Evolutionary conservation across 1,284 basidiomycete species (phyloP), one percentile per base, ranked within the genome.

Genomic region (Lentinus polychrous): DNA sequence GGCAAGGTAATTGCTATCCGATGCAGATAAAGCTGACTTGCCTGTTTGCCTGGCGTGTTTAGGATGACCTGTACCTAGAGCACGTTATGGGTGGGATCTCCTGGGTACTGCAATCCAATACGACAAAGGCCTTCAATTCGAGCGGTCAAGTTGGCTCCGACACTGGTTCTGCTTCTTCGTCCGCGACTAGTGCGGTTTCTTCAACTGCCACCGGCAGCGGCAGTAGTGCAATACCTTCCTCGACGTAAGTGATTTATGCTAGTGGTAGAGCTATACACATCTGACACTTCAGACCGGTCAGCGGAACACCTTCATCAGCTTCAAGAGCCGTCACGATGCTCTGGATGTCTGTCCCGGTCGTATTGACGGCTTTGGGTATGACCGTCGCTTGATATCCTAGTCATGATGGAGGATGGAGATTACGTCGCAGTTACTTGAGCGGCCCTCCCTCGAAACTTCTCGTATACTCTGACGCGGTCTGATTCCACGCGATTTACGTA

Each of bases 41-140:
- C 10, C 27, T 27, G 4, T 27, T 4, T 4, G 4, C 10, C 10
- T 27, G 27, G 27, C 10, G 27, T 40, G 23, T 61, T 53, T 55
- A 82, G 73, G 72, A 89, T 55, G 63, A 76, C 5, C 63, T 76
- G 1, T 91, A 86, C 67, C 62, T 84, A 45, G 69, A 72, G 1
- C 88, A 92, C 66, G 71, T 91, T 33, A 71, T 83, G 55, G 81
- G 78, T n/a, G 87, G 86, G 1, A 75, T 91, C 24, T 73, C 67
- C 3, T 91, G 88, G 88, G 71, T 76, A 1, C 63, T 90, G 22
- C 73, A 79, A 52, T 76, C 78, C 1, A 79, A 78, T 37, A 83
- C 79, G 1, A 81, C 79, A 0, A 63, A 66, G 40, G 76, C 76
- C 1, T 76, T 72, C 57, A 80, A 81, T 54, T 47, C 70, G 3